Percentiles rank a stretch among this genome's conserved stretches.
These are phyloP conservation scores for Lagerstroemia speciosa DNA, from an alignment of 345 rosid genomes.

Conservation along the genomic window DNA sequence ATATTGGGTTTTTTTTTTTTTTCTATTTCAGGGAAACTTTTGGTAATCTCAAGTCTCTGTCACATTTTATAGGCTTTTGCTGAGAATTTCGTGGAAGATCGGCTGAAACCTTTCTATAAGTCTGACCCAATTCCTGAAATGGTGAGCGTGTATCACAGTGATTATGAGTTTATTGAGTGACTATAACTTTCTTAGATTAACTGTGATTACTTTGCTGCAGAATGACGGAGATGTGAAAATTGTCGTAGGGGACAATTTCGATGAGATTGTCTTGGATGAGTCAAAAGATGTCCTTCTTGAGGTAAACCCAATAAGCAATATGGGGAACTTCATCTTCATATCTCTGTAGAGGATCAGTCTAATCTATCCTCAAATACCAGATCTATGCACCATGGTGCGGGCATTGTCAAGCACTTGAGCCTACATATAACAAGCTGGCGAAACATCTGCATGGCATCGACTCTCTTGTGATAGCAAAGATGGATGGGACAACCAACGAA, in stretches of 20 bases:
- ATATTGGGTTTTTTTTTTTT: background rate
- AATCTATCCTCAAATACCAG: conserved; percentile 26
- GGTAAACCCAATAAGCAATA: conserved; percentile 31
- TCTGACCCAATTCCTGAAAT: conserved; percentile 92
- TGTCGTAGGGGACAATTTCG: conserved; percentile 89
- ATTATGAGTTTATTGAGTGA: background rate
- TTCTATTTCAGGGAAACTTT: background rate
- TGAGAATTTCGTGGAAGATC: conserved; percentile 60
- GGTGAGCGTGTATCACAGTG: conserved; percentile 27
- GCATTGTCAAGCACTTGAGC: conserved; percentile 94
- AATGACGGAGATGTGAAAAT: conserved; percentile 94
- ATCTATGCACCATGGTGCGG: conserved; percentile 99
- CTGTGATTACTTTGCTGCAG: conserved; percentile 26
- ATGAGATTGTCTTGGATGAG: conserved; percentile 85
- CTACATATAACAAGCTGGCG: conserved; percentile 86
- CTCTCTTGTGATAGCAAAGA: conserved; percentile 83
- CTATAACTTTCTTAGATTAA: background rate
- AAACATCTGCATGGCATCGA: conserved; percentile 71
- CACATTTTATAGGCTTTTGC: conserved; percentile 44
- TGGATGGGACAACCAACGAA: conserved; percentile 98
- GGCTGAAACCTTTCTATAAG: conserved; percentile 83
- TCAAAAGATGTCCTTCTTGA: conserved; percentile 95
- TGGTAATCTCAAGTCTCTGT: background rate
- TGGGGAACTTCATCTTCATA: background rate
- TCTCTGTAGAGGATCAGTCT: conserved; percentile 4